Evolutionary conservation across 2,329 filamentous ascomycete genomes (phyloP).

Genomic region (Emergomyces pasteurianus): DNA sequence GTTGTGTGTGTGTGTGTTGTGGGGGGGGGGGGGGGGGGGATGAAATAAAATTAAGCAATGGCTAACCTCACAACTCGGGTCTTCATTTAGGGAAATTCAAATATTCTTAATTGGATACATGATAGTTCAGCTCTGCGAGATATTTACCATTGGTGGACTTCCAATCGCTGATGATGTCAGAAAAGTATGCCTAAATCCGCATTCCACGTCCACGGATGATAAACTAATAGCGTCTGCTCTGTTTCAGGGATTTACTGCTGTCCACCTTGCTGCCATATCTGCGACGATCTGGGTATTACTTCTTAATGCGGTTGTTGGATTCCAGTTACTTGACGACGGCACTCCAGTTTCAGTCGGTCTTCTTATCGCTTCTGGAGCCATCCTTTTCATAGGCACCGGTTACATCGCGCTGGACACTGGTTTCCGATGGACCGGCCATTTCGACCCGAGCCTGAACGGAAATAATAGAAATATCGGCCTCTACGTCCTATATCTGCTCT

Average conservation of each 20-base stretch:
- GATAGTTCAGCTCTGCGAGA: constrained; percentile 83
- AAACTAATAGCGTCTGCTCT: background rate
- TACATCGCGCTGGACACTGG: constrained; percentile 94
- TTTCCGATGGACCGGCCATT: constrained; percentile 71
- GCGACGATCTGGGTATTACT: constrained; percentile 84
- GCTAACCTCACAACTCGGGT: background rate
- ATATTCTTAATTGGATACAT: constrained; percentile 79
- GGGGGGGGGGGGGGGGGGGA: no score
- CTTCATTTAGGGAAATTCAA: constrained; percentile 74
- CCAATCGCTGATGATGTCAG: constrained; percentile 60
- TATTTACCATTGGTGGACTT: constrained; percentile 88
- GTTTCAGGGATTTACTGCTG: constrained; percentile 66
- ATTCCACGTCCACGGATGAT: background rate
- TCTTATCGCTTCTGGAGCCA: constrained; percentile 55
- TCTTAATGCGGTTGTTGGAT: constrained; percentile 85
- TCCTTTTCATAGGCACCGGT: constrained; percentile 77
- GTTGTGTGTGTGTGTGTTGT: no score
- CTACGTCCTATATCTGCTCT: constrained; percentile 87
- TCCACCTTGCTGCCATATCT: constrained; percentile 80
- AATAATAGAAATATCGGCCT: constrained; percentile 66
- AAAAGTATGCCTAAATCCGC: constrained; percentile 47
- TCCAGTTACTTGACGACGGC: constrained; percentile 86
- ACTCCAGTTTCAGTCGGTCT: constrained; percentile 72
- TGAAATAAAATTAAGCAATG: background rate
- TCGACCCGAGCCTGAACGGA: constrained; percentile 46